Base-by-base conservation (phyloP, 2,329 filamentous ascomycete species). In the Epicoccum nigrum region DNA sequence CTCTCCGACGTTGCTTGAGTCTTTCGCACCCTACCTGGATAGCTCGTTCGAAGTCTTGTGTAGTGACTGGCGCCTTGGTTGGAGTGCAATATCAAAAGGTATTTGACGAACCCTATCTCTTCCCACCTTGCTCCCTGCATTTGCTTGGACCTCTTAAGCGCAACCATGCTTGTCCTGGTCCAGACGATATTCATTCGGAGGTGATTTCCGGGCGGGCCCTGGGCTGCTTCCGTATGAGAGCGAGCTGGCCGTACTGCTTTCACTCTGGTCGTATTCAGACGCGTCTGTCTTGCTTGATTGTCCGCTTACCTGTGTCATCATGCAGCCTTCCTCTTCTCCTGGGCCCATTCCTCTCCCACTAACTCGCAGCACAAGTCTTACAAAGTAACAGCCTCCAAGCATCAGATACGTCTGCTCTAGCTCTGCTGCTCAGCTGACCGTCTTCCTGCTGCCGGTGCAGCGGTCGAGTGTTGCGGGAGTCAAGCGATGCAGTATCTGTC, bases 401-500 rank as follows among this genome's bases (percentile, higher is more conserved):
- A 56, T 58, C 63, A 33, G 47, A 50, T 51, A 50, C 48, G 37
- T 54, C 56, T 56, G 57, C 55, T 52, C 50, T 62, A 51, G 56
- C 58, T 54, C 54, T 25, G 23, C 58, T 57, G 62, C 56, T 45
- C 60, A 51, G 52, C 64, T 57, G 54, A 54, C 60, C 65, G 60
- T 58, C 65, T 65, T 68, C 63, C 64, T 54, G 68, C 68, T 70
- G 65, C 63, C 59, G 61, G 63, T 59, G 64, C 68, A 58, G 66
- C 68, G 62, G 65, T 63, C 59, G 68, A 70, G 68, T 66, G 63
- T 59, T 62, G 64, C 62, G 60, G 63, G 64, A 62, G 64, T 64
- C 65, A 68, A 72, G 65, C 70, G 67, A 75, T 75, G 73, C 70
- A 73, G 69, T 72, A 68, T 69, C 69, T 74, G 70, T 65, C 66